Evolutionary conservation across 1,284 basidiomycete species (phyloP), one percentile per base, ranked within the genome.

Genomic region (Leccinum fuscescens): DNA sequence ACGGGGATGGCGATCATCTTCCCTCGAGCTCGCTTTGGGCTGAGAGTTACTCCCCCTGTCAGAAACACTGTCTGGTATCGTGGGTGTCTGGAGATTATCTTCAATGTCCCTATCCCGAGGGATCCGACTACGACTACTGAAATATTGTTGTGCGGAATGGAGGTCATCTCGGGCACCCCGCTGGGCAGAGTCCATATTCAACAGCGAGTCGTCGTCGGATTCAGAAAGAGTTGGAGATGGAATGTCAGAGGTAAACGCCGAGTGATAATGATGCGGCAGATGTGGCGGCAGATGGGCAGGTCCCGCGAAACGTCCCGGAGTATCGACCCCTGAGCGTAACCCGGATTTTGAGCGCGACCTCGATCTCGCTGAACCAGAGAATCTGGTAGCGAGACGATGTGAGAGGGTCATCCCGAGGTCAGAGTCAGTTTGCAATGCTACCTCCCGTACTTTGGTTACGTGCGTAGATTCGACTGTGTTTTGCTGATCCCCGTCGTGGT

Each of bases 261-360:
- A 56, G 17, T 42, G 58, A 55, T 68, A 39, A 46, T 64, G 69
- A 20, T 67, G 55, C 22, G 24, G 15, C 22, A 75, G 51, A 27
- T 62, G 62, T 1, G 83, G 85, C 6, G 86, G 84, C 62, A 83
- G 85, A 33, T 85, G 83, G 52, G 82, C 78, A 2, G 82, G 82
- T n/a, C 81, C 82, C n/a, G 81, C 85, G 72, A 86, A 94, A 46
- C 92, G 84, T 70, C 84, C 85, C 0, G 92, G 92, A 6, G 90
- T 88, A 66, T 90, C 85, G 29, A 94, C 84, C 39, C 92, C 89
- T 29, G 86, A 89, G 48, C 71, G 77, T 44, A 77, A 57, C 33
- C 79, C 78, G 5, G 69, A 74, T 48, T 77, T 74, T 48, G 80
- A 80, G 55, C 77, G 76, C 56, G 81, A 78, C 55, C 78, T 71